Base-by-base conservation (phyloP, 164 flowering plant species). In the Euptelea pleiosperma region DNA sequence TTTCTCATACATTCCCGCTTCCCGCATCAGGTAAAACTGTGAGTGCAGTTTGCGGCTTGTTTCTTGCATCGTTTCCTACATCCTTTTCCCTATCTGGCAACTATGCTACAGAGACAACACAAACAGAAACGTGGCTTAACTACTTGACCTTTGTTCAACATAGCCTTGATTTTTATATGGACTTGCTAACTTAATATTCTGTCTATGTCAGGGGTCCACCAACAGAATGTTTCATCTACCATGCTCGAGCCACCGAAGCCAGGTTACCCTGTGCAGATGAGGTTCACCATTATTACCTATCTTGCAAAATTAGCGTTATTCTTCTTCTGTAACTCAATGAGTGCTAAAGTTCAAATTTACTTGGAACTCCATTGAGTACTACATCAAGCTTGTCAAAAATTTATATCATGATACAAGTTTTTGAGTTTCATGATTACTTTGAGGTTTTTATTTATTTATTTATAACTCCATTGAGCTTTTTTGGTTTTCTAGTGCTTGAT, bases 161-260 rank as follows among this genome's bases (percentile, higher is more conserved):
- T n/a, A n/a, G n/a, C n/a, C n/a, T n/a, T n/a, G n/a, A n/a, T n/a
- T n/a, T n/a, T n/a, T n/a, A n/a, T n/a, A n/a, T n/a, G n/a, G 14
- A 8, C 33, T 28, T 42, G n/a, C 57, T 65, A 42, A 60, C 16
- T 58, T 24, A 16, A 15, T 31, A 9, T 54, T 56, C 15, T 59
- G 52, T 59, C 34, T 58, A 29, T 68, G 68, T 55, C 85, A 91
- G 96, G 52, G 99, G 99, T 62, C 99, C 99, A 21, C 85, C 99
- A 58, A 93, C 97, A 21, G 91, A 93, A 66, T 93, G 97, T 62
- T 85, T 86, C 60, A 25, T 93, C 52, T 88, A 81, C 69, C 96
- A 85, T 79, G 99, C 93, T 55, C 87, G 99, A 70, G 99, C 99
- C 7, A 55, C 68, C 25, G 85, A 88, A 79, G 76, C 83, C 67